These are phyloP conservation scores for Nepenthes alata DNA, from an alignment of 179 eudicot genomes.

Conservation along the genomic window DNA sequence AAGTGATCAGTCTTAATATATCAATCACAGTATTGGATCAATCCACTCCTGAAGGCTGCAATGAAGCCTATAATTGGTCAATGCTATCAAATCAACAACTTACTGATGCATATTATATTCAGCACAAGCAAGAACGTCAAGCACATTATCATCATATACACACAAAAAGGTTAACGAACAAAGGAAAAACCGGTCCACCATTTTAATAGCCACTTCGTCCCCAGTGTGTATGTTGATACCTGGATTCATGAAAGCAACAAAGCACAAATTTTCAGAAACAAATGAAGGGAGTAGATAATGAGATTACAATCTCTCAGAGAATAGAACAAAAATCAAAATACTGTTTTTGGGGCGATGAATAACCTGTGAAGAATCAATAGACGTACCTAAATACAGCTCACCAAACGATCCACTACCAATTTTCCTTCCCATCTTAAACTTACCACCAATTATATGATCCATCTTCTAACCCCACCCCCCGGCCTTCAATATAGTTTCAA, in stretches of 20 bases:
- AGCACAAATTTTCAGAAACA: conserved; percentile 5
- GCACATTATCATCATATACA: neutral
- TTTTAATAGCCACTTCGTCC: conserved; percentile 39
- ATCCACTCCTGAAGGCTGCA: no score
- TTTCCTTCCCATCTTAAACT: conserved; percentile 39
- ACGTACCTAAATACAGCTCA: conserved; percentile 34
- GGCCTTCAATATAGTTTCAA: conserved; percentile 7
- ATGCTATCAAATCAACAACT: no score
- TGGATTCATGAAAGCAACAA: conserved; percentile 15
- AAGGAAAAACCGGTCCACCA: conserved; percentile 16
- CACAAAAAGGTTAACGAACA: neutral
- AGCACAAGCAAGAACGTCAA: neutral
- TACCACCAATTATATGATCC: conserved; percentile 37
- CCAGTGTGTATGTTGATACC: conserved; percentile 35
- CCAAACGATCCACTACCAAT: conserved; percentile 50
- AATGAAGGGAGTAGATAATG: neutral
- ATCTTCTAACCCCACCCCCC: conserved; percentile 10
- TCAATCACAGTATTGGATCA: no score
- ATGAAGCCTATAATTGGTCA: no score
- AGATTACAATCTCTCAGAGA: neutral
- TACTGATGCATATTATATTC: no score
- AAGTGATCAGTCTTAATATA: no score
- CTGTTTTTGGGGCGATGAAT: neutral
- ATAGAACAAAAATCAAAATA: neutral
- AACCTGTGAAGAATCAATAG: neutral